Base-by-base conservation (phyloP, 2,329 filamentous ascomycete genomes). In the Clonostachys rosea region DNA sequence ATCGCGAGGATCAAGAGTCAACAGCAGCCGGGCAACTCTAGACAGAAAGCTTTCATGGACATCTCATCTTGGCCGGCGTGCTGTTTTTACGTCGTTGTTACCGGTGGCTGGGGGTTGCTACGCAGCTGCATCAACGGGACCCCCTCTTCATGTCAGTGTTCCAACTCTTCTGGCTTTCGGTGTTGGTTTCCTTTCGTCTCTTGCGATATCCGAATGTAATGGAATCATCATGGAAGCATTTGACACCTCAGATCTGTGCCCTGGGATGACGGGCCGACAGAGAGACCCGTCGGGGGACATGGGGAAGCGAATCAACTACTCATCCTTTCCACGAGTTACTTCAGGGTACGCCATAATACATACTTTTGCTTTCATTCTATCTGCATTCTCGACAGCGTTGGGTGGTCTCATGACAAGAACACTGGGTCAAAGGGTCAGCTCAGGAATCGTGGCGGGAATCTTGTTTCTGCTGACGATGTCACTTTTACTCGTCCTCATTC, bases 171-270 rank as follows among this genome's bases (percentile, higher is more conserved):
- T 90, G 54, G 83, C 85, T 0, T 78, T 76, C 1, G 61, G 81
- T 5, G 76, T 90, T 13, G 86, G 85, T 1, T 89, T 89, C 55
- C 68, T 90, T 6, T 86, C 84, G 2, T 84, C 83, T 45, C 76
- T 92, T 10, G 87, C 86, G 2, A 83, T 89, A 42, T 80, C 87
- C 3, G 87, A 91, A 64, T 90, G 87, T 63, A 81, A 86, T 52
- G 86, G 87, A 1, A 68, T 91, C 34, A 78, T 91, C 59, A 91
- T 91, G 87, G 87, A 91, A 59, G 84, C 83, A 0, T 91, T 86
- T 61, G 88, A 91, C 60, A 87, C 83, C n/a, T 89, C 84, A 39
- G 88, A 91, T 61, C 71, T 91, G 5, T 86, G 87, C 54, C 82
- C 85, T 3, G 84, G 85, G 11, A 84, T 86, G 71, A 86, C 77